phyloP scores from a whole-genome alignment of 768 basidiomycete species.

The Mycena vitilis region DNA sequence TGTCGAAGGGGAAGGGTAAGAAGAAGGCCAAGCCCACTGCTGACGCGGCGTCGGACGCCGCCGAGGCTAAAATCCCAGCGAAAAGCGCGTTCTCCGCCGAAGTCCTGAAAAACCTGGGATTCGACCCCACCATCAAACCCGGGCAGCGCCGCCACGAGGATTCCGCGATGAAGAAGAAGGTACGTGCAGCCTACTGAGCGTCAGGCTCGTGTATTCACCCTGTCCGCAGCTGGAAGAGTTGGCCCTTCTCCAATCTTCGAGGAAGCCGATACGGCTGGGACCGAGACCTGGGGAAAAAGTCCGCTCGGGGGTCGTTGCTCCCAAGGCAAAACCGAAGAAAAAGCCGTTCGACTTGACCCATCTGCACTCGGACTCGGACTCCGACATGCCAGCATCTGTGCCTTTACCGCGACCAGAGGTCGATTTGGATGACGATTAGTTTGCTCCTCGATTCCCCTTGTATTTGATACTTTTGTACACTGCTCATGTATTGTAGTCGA shows the following conservation, averaged over 20 bases:
- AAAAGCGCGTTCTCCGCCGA: slow-evolving; percentile 68
- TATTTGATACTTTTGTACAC: too few species aligned
- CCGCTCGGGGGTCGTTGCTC: slow-evolving; percentile 66
- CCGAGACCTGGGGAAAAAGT: slow-evolving; percentile 73
- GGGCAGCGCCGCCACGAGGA: slow-evolving; percentile 57
- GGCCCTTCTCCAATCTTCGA: slow-evolving; percentile 61
- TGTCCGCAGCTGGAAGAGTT: slow-evolving; percentile 64
- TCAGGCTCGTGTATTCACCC: not conserved
- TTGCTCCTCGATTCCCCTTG: too few species aligned
- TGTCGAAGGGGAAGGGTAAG: slow-evolving; percentile 43
- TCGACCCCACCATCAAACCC: slow-evolving; percentile 76
- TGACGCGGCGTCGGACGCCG: not conserved
- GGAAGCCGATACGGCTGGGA: slow-evolving; percentile 66
- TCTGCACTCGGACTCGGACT: slow-evolving; percentile 34
- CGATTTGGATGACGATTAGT: slow-evolving; percentile 64
- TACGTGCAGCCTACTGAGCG: slow-evolving; percentile 40
- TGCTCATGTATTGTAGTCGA: too few species aligned
- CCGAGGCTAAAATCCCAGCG: slow-evolving; percentile 37
- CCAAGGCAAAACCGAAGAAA: slow-evolving; percentile 37
- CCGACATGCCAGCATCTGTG: slow-evolving; percentile 33
- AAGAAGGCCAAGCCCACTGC: slow-evolving; percentile 26
- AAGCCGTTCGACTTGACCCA: slow-evolving; percentile 28
- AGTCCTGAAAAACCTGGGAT: slow-evolving; percentile 79
- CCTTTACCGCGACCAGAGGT: slow-evolving; percentile 38
- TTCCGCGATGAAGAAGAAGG: slow-evolving; percentile 67